phyloP scores from a whole-genome alignment of 1,284 basidiomycete species.

The Vanrija sp. region DNA sequence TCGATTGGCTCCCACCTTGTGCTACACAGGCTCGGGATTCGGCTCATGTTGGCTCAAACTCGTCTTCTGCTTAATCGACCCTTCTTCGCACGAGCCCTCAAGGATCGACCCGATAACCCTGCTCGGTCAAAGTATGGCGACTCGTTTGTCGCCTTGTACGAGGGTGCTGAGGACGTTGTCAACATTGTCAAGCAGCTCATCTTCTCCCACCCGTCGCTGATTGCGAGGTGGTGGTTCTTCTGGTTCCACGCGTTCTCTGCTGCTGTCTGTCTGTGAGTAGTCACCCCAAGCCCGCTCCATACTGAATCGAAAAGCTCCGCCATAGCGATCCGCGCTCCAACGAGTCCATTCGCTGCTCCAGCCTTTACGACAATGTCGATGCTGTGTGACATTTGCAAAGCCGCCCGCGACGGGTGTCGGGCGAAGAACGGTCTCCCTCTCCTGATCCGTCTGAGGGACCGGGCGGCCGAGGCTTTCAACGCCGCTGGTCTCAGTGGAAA shows the following conservation, averaged over 20 bases:
- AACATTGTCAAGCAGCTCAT: slow-evolving; percentile 44
- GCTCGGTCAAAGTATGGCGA: slow-evolving; percentile 29
- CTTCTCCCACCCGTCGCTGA: slow-evolving; percentile 44
- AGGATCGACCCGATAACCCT: slow-evolving; percentile 36
- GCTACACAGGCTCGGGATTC: slow-evolving; percentile 44
- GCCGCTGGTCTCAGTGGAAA: not conserved
- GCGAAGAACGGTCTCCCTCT: slow-evolving; percentile 42
- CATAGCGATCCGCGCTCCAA: slow-evolving; percentile 41
- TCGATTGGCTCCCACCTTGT: slow-evolving; percentile 42
- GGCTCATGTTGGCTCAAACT: slow-evolving; percentile 41
- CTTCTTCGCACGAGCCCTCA: slow-evolving; percentile 40
- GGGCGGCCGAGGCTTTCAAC: slow-evolving; percentile 31
- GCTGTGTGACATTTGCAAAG: slow-evolving; percentile 40
- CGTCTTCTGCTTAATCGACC: slow-evolving; percentile 46
- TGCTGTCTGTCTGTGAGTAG: slow-evolving; percentile 44
- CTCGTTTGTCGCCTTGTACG: slow-evolving; percentile 42
- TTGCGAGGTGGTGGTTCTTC: slow-evolving; percentile 47
- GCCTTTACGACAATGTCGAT: slow-evolving; percentile 39
- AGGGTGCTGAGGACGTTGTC: slow-evolving; percentile 45
- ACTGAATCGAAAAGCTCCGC: slow-evolving; percentile 23
- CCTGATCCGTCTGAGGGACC: slow-evolving; percentile 33
- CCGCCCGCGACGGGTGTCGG: slow-evolving; percentile 38
- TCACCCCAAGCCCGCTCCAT: not conserved
- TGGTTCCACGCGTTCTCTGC: slow-evolving; percentile 48
- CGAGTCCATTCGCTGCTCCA: slow-evolving; percentile 39